Percentiles rank a stretch among this genome's conserved stretches.
Conservation (phyloP, 352 stramenopile genomes). For the Pythium scleroteichum region DNA sequence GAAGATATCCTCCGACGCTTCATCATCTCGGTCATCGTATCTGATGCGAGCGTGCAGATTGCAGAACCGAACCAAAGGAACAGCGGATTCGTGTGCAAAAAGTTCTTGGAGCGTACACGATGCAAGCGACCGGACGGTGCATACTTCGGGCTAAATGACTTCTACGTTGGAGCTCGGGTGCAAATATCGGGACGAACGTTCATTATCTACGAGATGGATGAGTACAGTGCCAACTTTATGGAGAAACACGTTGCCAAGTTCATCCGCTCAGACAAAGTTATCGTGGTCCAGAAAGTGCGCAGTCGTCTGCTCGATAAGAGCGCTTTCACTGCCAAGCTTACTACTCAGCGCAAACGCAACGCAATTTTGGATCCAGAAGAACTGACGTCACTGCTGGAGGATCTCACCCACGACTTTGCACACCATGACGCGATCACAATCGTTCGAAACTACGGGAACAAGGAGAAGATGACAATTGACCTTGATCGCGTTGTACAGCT, state of each 20-base stretch:
- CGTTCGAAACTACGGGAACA: constrained; percentile 67
- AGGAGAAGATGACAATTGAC: constrained; percentile 57
- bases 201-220: constrained; percentile 81
- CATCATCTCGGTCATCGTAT: constrained; percentile 76
- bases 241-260: constrained; percentile 64
- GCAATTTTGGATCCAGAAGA: constrained; percentile 45
- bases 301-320: constrained; percentile 37
- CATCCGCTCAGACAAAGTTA: constrained; percentile 62
- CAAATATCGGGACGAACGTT: constrained; percentile 70
- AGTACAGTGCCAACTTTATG: constrained; percentile 87
- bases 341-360: constrained; percentile 29
- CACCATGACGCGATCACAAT: constrained; percentile 72
- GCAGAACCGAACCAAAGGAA: constrained; percentile 80
- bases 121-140: constrained; percentile 61
- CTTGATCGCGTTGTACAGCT: constrained; percentile 51
- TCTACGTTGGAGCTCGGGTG: constrained; percentile 70
- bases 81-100: constrained; percentile 66
- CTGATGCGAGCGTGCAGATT: constrained; percentile 76
- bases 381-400: constrained; percentile 48
- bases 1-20: constrained; percentile 75
- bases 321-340: constrained; percentile 26
- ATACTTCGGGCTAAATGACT: constrained; percentile 65
- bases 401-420: constrained; percentile 44
- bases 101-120: constrained; percentile 73
- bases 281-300: constrained; percentile 60